Conservation (phyloP, 495 filamentous ascomycete species). For the Beverwykella pulmonaria region DNA sequence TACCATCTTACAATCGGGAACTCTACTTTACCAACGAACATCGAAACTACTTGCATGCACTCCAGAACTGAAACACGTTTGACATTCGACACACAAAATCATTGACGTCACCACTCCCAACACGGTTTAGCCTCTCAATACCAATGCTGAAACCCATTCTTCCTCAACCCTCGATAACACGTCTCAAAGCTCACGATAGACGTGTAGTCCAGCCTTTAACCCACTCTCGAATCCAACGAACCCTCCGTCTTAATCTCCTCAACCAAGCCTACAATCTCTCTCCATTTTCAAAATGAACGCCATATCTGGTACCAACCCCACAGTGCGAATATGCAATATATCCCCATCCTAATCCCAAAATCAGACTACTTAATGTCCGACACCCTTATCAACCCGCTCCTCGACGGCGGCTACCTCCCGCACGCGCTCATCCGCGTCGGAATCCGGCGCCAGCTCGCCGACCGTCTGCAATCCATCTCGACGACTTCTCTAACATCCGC, state of each 20-base stretch:
- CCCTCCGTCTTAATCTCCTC: too few species aligned
- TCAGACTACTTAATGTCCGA: slow-evolving; percentile 21
- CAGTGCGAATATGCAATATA: too few species aligned
- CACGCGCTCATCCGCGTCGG: slow-evolving; percentile 59
- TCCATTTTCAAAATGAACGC: slow-evolving; percentile 29
- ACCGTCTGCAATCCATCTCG: slow-evolving; percentile 55
- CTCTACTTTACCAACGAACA: too few species aligned
- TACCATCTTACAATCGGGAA: neutral
- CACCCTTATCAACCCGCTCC: slow-evolving; percentile 40
- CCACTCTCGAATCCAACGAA: neutral
- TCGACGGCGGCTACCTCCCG: slow-evolving; percentile 64
- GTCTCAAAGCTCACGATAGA: slow-evolving; percentile 11
- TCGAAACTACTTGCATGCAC: too few species aligned
- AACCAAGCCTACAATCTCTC: too few species aligned
- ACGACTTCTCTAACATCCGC: slow-evolving; percentile 50
- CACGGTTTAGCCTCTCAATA: too few species aligned
- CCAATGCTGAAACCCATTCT: neutral
- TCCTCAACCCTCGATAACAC: slow-evolving; percentile 22
- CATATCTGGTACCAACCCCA: slow-evolving; percentile 13
- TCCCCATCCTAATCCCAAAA: too few species aligned
- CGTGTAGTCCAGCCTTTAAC: neutral
- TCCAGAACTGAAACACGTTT: neutral
- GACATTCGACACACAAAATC: neutral
- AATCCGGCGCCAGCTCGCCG: slow-evolving; percentile 58
- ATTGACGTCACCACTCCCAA: slow-evolving; percentile 13